Percentiles rank a stretch among this genome's conserved stretches.
Conservation (phyloP, 2,329 filamentous ascomycete genomes). For the Phaeosphaeriaceae sp. region DNA sequence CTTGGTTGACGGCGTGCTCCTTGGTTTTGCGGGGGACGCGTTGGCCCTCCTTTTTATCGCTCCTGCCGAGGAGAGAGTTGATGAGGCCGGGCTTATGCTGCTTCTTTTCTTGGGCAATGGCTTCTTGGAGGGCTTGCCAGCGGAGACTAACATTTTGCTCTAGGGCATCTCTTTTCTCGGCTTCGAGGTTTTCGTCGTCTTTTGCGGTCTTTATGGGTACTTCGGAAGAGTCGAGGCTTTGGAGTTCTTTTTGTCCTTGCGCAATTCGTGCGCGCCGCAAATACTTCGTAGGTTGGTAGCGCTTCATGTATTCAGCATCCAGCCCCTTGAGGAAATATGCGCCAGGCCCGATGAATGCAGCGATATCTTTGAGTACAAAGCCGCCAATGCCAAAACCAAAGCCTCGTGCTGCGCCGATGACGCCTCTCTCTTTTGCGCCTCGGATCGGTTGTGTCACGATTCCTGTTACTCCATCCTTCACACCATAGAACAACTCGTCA, state of each 20-base stretch:
- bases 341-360: constrained; percentile 65
- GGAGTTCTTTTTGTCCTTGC: constrained; percentile 56
- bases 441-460: constrained; percentile 65
- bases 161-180: constrained; percentile 37
- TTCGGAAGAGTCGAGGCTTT: constrained; percentile 19
- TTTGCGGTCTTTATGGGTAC: constrained; percentile 11
- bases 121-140: constrained; percentile 34
- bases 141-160: constrained; percentile 30
- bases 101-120: constrained; percentile 34
- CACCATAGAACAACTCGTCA: constrained; percentile 66
- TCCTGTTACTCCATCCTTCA: constrained; percentile 71
- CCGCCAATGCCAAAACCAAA: constrained; percentile 69
- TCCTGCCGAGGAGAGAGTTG: constrained; percentile 31
- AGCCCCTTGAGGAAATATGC: constrained; percentile 70
- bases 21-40: constrained; percentile 35
- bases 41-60: constrained; percentile 36
- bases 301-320: constrained; percentile 64
- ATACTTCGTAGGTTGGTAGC: constrained; percentile 59
- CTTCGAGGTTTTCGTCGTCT: constrained; percentile 6
- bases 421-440: constrained; percentile 62
- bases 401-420: constrained; percentile 60
- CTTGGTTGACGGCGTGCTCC: constrained; percentile 9
- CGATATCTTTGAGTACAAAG: constrained; percentile 68
- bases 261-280: constrained; percentile 65
- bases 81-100: constrained; percentile 30